Base-by-base conservation (phyloP, 768 basidiomycete genomes). In the Dentipellis fragilis region DNA sequence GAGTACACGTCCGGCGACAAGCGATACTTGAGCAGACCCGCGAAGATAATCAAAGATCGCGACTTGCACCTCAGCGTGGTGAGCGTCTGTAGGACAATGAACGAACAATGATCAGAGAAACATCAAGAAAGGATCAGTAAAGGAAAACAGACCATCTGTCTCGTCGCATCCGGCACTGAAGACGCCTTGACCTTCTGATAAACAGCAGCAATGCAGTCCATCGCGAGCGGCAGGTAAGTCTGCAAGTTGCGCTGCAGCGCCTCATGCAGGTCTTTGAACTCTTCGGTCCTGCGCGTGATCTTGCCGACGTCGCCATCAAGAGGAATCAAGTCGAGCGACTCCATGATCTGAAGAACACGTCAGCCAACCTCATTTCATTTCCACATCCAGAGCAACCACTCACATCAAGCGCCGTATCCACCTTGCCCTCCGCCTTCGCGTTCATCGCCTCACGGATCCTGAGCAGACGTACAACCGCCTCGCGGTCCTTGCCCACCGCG, bases 1-100 rank as follows among this genome's bases (percentile, higher is more conserved):
- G 86, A 86, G 71, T 94, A 93, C 57, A 93, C 85, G 66, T 95
- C 91, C 19, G 87, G 83, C 35, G 87, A 87, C 83, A 96, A 85
- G 57, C 92, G 80, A 68, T 93, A 94, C 63, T 89, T 87, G 54
- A 94, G 72, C 59, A 90, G 85, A 22, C 88, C 87, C 34, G 88
- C 91, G 70, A 92, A 96, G 55, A 91, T 80, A 80, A 93, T 91
- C 55, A 95, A 66, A 6, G 89, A 85, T 54, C 92, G 75, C 54
- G 90, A 89, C 69, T 92, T 93, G 66, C 80, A 87, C 58, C 89
- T 75, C 23, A 93, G 70, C 16, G 79, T 72, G 0, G 75, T 72
- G 59, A 93, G 72, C 0, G 84, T 84, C 89, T 85, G 63, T 10
- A 35, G 8, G 23, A 14, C 19, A 16, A 10, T 49, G 7, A 49